Evolutionary conservation across 192 early-diverging fungal species (phyloP), one percentile per base, ranked within the genome.

Genomic region (Entomortierella lignicola): DNA sequence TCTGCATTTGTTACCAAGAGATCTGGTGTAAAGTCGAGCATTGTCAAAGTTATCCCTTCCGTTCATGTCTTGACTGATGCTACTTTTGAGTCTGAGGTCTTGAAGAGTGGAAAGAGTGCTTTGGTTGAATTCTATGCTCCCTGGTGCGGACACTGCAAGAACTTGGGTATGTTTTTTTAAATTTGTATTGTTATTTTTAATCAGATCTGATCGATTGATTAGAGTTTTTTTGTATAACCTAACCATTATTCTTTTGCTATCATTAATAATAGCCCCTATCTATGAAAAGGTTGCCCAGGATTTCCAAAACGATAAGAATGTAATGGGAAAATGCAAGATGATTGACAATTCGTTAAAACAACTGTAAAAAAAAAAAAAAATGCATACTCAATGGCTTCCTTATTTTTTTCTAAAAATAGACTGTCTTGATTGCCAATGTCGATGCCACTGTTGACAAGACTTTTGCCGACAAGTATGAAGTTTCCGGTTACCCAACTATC

Each of bases 101-200:
- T 93, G 44, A 88, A 93, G 62, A 81, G 90, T 43, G 71, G 85
- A 66, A 93, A 91, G 69, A 91, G 89, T 80, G 91, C 89, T 2
- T 77, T 99, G 75, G 97, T 98, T 29, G 94, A 95, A 82, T 98
- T 98, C 77, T 97, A 92, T 83, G 97, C 96, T n/a, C 91, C 92
- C 15, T 97, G 94, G 93, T 97, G 93, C 81, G 95, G 94, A 18
- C 94, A 96, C 83, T 96, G 87, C 82, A 88, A 88, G 63, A 88
- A 43, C 51, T 59, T 90, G 57, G 84, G 86, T 88, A 86, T 37
- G 43, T 61, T 7, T 30, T 53, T 37, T 37, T 4, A n/a, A n/a
- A n/a, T n/a, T n/a, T n/a, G n/a, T n/a, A n/a, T n/a, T n/a, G n/a
- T n/a, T n/a, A n/a, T n/a, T n/a, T n/a, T n/a, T n/a, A n/a, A n/a